Conservation (phyloP, 306 rosid genomes). For the Castanea mollissima region DNA sequence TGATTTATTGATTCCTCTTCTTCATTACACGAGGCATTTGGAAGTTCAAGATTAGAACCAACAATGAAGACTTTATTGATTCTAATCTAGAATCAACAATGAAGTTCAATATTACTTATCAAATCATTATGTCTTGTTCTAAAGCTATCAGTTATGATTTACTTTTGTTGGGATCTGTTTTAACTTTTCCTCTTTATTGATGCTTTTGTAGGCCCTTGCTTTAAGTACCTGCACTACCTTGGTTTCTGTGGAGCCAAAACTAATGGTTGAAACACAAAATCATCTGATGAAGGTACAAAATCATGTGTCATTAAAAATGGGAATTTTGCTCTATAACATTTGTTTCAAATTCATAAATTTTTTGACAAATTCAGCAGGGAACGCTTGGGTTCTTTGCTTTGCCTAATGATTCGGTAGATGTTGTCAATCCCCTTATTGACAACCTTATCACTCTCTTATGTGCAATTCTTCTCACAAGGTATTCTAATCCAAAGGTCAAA, state of each 20-base stretch:
- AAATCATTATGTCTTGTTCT: conserved; percentile 3
- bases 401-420: conserved; percentile 90
- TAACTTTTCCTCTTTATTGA: conserved; percentile 9
- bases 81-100: too few species aligned
- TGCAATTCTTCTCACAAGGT: conserved; percentile 97
- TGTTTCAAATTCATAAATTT: conserved; percentile 23
- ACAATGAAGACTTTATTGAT: too few species aligned
- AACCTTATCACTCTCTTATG: conserved; percentile 89
- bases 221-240: conserved; percentile 94
- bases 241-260: conserved; percentile 95
- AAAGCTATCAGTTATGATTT: conserved; percentile 14
- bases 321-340: neutral
- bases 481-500: conserved; percentile 12
- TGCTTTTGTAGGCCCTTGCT: conserved; percentile 74
- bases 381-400: conserved; percentile 92
- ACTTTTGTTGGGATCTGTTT: conserved; percentile 18
- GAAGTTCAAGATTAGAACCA: too few species aligned
- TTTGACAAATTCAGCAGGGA: conserved; percentile 64
- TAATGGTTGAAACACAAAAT: conserved; percentile 89
- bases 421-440: conserved; percentile 71
- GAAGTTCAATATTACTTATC: conserved; percentile 10
- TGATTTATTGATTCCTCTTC: too few species aligned
- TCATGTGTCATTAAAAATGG: neutral
- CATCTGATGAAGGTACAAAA: conserved; percentile 73
- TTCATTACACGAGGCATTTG: too few species aligned